Conservation (phyloP, 2,329 filamentous ascomycete genomes). For the Fonsecaea multimorphosa region DNA sequence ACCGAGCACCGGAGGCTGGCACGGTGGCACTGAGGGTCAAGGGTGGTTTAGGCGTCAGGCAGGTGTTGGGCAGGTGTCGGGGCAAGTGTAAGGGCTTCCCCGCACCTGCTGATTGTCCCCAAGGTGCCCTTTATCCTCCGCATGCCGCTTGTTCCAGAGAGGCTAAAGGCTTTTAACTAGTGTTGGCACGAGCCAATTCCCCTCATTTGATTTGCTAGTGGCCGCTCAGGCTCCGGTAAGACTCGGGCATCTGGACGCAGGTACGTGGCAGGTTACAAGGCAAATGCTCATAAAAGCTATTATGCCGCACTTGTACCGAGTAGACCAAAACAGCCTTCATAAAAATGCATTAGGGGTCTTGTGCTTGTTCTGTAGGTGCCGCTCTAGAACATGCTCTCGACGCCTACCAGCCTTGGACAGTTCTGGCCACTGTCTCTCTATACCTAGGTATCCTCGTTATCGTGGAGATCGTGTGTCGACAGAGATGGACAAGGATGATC, state of each 20-base stretch:
- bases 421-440: not conserved
- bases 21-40: not conserved
- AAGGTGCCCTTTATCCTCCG: conserved; percentile 16
- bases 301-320: not conserved
- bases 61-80: no score
- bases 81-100: conserved; percentile 10
- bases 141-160: conserved; percentile 3
- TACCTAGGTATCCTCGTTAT: not conserved
- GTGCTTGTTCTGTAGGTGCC: not conserved
- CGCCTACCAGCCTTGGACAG: not conserved
- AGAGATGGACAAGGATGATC: not conserved
- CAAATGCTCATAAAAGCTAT: not conserved
- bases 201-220: conserved; percentile 12
- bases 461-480: not conserved
- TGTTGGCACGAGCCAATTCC: conserved; percentile 6
- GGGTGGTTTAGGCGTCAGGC: conserved; percentile 1
- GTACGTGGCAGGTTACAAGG: conserved; percentile 2
- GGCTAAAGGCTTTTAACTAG: not conserved
- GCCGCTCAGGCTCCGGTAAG: conserved; percentile 12
- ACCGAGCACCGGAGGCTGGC: not conserved
- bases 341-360: conserved; percentile 6
- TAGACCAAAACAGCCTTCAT: not conserved
- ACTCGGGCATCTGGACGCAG: conserved; percentile 18
- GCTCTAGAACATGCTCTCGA: not conserved
- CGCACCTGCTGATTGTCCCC: conserved; percentile 21